Conservation (phyloP, 2,329 filamentous ascomycete genomes). For the Fusarium nisikadoi region DNA sequence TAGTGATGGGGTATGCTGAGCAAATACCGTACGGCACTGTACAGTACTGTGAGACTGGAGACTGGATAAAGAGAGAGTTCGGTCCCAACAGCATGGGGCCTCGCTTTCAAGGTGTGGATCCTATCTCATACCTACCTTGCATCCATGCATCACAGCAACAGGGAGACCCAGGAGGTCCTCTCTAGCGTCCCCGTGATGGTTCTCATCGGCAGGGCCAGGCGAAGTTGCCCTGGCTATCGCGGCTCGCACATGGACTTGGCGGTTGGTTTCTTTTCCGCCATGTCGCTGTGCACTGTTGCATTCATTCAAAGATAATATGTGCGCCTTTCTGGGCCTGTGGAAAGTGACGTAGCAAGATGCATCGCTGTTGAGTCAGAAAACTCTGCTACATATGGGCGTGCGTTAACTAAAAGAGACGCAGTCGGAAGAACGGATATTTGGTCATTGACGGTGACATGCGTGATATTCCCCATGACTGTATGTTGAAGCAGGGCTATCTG, state of each 20-base stretch:
- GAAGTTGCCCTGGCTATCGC: slow-evolving; percentile 40
- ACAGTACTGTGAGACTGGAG: not conserved
- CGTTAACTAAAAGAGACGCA: slow-evolving; percentile 16
- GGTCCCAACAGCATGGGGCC: slow-evolving; percentile 41
- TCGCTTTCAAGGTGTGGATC: slow-evolving; percentile 37
- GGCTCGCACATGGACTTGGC: slow-evolving; percentile 41
- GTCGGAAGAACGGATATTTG: slow-evolving; percentile 32
- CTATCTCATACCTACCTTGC: not conserved
- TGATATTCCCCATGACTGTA: slow-evolving; percentile 31
- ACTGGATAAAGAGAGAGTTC: slow-evolving; percentile 1
- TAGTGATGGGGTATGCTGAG: slow-evolving; percentile 1
- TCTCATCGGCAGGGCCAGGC: slow-evolving; percentile 33
- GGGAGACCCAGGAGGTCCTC: slow-evolving; percentile 12
- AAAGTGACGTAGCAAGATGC: slow-evolving; percentile 22
- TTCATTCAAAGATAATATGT: slow-evolving; percentile 8
- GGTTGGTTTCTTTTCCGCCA: slow-evolving; percentile 28
- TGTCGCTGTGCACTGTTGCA: slow-evolving; percentile 9
- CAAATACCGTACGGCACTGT: slow-evolving; percentile 10
- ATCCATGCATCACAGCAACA: slow-evolving; percentile 34
- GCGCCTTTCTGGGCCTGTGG: slow-evolving; percentile 1
- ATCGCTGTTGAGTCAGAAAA: slow-evolving; percentile 35
- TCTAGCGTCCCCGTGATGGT: slow-evolving; percentile 38
- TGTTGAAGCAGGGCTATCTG: slow-evolving; percentile 27
- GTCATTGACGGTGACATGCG: slow-evolving; percentile 35
- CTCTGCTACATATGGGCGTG: slow-evolving; percentile 22